Base-by-base conservation (phyloP, 2,329 filamentous ascomycete species). In the Hypoxylon sp. region DNA sequence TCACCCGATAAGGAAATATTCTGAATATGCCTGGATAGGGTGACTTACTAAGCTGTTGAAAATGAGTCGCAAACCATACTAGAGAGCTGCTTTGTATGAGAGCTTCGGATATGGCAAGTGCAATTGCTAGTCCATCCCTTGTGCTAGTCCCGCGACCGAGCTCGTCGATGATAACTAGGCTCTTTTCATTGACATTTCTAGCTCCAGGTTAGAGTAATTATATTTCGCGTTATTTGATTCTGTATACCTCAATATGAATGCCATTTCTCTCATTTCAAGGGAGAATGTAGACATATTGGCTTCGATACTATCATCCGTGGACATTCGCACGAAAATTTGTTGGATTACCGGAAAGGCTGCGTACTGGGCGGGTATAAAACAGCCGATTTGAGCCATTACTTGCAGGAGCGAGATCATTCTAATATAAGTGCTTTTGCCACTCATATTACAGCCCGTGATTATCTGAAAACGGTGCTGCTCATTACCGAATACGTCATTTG, bases 381-480 rank as follows among this genome's bases (percentile, higher is more conserved):
- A 92, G 2, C 94, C 95, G 53, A 97, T 89, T 73, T 99, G 96
- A 0, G 93, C 93, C 93, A 99, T 97, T 61, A 99, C 89, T 45
- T 91, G 88, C 74, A 96, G 87, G 30, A 99, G 81, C 0, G 95
- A 92, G 22, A 97, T 83, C 1, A 91, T 90, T 51, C 93, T 89
- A 67, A 98, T 97, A 74, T 97, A 98, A 0, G 94, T 99, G 68
- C 92, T 97, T 77, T 98, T 99, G 0, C 94, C 96, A 71, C 93
- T 97, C 96, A 99, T 99, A 72, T 99, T 99, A 76, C 93, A 96
- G 2, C 96, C 95, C 0, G 95, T 98, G 67, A 99, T 90, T 65
- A 98, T 91, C 70, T 98, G 94, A 73, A 97, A 97, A 1, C 94
- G 88, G 33, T 89, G 89, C 64, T 95, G 89, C 32, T 91, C 85